A percentile compares a stretch with the other conserved stretches of the same genome.
Evolutionary conservation across 257 asterid genomes (phyloP).

Genomic region (Solanum raphanifolium): DNA sequence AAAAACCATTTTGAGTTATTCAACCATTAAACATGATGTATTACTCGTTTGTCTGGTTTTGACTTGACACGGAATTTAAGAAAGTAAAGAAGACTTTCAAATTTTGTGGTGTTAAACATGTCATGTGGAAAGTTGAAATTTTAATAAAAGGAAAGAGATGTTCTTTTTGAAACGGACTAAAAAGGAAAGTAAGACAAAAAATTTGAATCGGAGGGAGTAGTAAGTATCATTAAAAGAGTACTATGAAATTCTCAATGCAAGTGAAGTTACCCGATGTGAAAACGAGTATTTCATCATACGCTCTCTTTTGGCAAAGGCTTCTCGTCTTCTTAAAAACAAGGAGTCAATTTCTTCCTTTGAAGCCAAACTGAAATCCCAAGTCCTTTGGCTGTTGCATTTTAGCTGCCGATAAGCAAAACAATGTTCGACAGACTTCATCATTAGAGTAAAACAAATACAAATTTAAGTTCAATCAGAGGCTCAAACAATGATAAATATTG

Average conservation of each 20-base stretch:
- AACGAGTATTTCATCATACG: constrained; percentile 67
- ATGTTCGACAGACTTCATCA: neutral
- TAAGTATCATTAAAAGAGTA: neutral
- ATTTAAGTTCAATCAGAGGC: neutral
- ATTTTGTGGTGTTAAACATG: neutral
- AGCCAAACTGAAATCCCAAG: constrained; percentile 47
- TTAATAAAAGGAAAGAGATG: neutral
- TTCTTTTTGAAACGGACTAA: neutral
- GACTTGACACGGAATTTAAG: neutral
- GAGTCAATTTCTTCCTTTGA: constrained; percentile 49
- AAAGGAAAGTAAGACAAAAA: neutral
- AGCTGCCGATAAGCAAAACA: constrained; percentile 18
- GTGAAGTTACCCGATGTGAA: constrained; percentile 54
- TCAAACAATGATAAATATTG: neutral
- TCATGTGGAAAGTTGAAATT: neutral
- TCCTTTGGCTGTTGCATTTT: constrained; percentile 32
- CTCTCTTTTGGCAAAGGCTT: constrained; percentile 55
- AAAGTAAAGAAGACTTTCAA: neutral
- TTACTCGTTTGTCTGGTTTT: neutral
- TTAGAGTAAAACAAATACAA: neutral
- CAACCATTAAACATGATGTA: neutral
- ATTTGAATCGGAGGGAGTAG: neutral
- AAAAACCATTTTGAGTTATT: neutral
- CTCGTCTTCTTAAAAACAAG: constrained; percentile 42
- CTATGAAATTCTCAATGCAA: neutral